Evolutionary conservation across 1,139 yeast genomes (phyloP).

Genomic region (Ogataea hybrid): DNA sequence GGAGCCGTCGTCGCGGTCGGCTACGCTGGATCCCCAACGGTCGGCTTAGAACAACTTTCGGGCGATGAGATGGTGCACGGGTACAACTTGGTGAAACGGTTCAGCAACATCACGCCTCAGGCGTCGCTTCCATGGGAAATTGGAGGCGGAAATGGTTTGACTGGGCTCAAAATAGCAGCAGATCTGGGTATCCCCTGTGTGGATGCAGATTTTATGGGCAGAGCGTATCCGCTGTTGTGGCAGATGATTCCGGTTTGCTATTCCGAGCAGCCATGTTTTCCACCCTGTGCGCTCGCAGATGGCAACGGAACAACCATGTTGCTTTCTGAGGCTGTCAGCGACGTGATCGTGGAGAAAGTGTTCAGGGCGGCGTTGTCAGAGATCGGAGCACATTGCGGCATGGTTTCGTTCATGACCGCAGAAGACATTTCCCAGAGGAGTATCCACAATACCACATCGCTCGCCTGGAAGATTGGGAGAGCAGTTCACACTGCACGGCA

Average conservation of each 20-base stretch:
- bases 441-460: conserved; percentile 29
- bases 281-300: conserved; percentile 36
- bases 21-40: conserved; percentile 46
- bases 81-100: conserved; percentile 26
- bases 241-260: conserved; percentile 23
- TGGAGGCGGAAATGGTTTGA: conserved; percentile 35
- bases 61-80: conserved; percentile 38
- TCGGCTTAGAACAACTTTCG: conserved; percentile 42
- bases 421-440: conserved; percentile 27
- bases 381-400: conserved; percentile 18
- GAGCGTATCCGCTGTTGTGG: conserved; percentile 33
- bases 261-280: conserved; percentile 17
- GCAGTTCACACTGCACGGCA: conserved; percentile 28
- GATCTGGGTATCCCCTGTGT: conserved; percentile 30
- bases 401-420: conserved; percentile 33
- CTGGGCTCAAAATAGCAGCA: conserved; percentile 26
- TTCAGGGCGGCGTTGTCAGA: conserved; percentile 14
- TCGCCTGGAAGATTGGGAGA: conserved; percentile 34
- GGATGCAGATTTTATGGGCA: conserved; percentile 34
- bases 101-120: conserved; percentile 22
- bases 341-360: conserved; percentile 22
- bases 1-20: conserved; percentile 37
- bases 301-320: conserved; percentile 44
- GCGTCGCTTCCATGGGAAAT: conserved; percentile 30
- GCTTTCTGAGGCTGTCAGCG: conserved; percentile 32